Evolutionary conservation across 2,329 filamentous ascomycete genomes (phyloP).

Genomic region (Ceratocystis huliohia): DNA sequence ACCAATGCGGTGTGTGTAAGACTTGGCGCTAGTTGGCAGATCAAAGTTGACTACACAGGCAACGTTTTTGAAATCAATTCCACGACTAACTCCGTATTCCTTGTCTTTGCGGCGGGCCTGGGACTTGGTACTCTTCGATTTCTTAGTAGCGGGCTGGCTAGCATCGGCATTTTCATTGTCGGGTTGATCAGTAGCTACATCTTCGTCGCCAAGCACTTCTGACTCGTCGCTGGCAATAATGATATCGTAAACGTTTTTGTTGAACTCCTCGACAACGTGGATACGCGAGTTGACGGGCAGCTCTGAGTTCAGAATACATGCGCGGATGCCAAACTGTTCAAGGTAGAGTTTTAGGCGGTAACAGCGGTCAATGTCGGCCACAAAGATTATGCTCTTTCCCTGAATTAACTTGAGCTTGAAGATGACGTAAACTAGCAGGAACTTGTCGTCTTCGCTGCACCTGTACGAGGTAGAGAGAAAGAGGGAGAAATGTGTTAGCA

Average conservation of each 20-base stretch:
- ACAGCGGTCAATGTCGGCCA: conserved; percentile 72
- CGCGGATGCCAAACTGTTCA: conserved; percentile 91
- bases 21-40: conserved; percentile 73
- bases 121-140: conserved; percentile 22
- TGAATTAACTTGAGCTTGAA: conserved; percentile 71
- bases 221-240: conserved; percentile 92
- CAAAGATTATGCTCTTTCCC: conserved; percentile 64
- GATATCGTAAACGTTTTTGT: conserved; percentile 92
- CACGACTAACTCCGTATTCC: conserved; percentile 89
- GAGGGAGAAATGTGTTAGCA: conserved; percentile 25
- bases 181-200: conserved; percentile 29
- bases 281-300: conserved; percentile 84
- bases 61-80: conserved; percentile 94
- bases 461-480: conserved; percentile 37
- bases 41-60: conserved; percentile 95
- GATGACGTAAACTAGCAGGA: conserved; percentile 53
- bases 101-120: conserved; percentile 56
- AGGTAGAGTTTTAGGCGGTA: conserved; percentile 91
- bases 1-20: conserved; percentile 94
- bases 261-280: conserved; percentile 95
- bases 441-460: conserved; percentile 94
- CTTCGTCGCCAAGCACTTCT: conserved; percentile 61
- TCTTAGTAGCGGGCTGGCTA: conserved; percentile 25
- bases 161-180: conserved; percentile 26
- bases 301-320: conserved; percentile 87